Base-by-base conservation (phyloP, 1,139 yeast genomes). In the Blastobotrys indianensis region DNA sequence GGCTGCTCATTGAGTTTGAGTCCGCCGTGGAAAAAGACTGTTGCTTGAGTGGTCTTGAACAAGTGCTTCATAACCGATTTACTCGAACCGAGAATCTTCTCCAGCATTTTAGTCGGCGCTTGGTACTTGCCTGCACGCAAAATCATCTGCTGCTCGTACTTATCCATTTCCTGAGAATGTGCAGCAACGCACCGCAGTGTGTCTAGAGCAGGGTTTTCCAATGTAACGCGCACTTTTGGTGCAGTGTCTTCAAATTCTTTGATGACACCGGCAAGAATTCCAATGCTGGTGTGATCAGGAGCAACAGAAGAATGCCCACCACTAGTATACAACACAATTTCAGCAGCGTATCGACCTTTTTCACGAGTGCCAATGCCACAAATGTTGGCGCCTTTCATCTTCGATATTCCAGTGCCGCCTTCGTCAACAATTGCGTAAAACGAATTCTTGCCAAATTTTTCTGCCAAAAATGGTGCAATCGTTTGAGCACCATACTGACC, bases 231-330 rank as follows among this genome's bases (percentile, higher is more conserved):
- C 4, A 77, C 64, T 31, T 60, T 61, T 56, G 68, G 77, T 13
- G 77, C 77, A 46, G 74, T 69, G 23, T 58, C 59, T 60, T 83
- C 90, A 37, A 82, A 67, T 34, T 63, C 57, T n/a, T 66, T 58
- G 16, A 79, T 68, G 48, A 82, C 63, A 47, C 77, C 76, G 1
- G 83, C 70, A 52, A 80, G 69, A 37, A 83, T 73, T n/a, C 90
- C 92, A 60, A 83, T 82, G 12, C 82, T 75, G 1, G 88, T 82
- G 58, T 82, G 86, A 49, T 73, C 77, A 7, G 84, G 85, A 4
- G 90, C 90, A 29, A 75, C 65, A 3, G 85, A 78, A 1, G 87
- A 79, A 56, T 83, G 90, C 2, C 90, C 90, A 44, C 90, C 90
- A n/a, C 78, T 75, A 2, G 82, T 78, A 33, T 66, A 67, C 32